Percentiles rank a stretch among this genome's conserved stretches.
These are phyloP conservation scores for Tylopilus felleus DNA, from an alignment of 768 basidiomycete genomes.

Conservation along the genomic window DNA sequence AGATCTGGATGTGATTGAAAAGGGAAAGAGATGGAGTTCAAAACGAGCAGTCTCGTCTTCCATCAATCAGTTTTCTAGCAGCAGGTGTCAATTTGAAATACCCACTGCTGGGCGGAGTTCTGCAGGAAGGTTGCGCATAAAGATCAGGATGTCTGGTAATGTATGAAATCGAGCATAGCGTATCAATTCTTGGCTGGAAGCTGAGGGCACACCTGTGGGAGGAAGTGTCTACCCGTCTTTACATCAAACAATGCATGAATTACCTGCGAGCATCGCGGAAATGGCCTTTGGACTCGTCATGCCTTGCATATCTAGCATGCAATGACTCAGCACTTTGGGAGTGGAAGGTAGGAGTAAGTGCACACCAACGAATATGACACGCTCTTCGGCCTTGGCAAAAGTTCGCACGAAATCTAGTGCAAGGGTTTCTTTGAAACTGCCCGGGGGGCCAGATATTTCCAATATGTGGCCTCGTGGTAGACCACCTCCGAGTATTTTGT, in stretches of 20 bases:
- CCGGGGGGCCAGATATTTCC: conserved; percentile 76
- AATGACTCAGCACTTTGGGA: conserved; percentile 2
- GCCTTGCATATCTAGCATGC: conserved; percentile 44
- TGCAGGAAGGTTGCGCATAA: conserved; percentile 51
- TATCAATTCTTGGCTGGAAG: conserved; percentile 19
- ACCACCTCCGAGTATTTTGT: conserved; percentile 62
- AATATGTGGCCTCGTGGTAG: conserved; percentile 58
- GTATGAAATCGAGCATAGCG: conserved; percentile 37
- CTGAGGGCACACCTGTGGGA: conserved; percentile 44
- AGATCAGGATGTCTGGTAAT: conserved; percentile 53
- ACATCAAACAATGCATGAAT: conserved; percentile 11
- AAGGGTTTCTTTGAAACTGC: conserved; percentile 59
- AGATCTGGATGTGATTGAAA: conserved; percentile 52
- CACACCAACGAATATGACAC: conserved; percentile 65
- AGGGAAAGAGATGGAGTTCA: conserved; percentile 66
- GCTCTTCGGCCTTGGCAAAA: conserved; percentile 46
- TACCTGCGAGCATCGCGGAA: conserved; percentile 28
- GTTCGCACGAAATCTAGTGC: conserved; percentile 47
- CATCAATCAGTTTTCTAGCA: conserved; percentile 10
- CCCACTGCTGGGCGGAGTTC: conserved; percentile 51
- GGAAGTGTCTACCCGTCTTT: conserved; percentile 3
- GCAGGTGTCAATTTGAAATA: conserved; percentile 13
- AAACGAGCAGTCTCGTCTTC: conserved; percentile 54
- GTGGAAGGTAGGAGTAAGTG: neutral
- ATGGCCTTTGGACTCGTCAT: conserved; percentile 40